Evolutionary conservation across 208 protist species (phyloP).

Genomic region (Strigomonas culicis): DNA sequence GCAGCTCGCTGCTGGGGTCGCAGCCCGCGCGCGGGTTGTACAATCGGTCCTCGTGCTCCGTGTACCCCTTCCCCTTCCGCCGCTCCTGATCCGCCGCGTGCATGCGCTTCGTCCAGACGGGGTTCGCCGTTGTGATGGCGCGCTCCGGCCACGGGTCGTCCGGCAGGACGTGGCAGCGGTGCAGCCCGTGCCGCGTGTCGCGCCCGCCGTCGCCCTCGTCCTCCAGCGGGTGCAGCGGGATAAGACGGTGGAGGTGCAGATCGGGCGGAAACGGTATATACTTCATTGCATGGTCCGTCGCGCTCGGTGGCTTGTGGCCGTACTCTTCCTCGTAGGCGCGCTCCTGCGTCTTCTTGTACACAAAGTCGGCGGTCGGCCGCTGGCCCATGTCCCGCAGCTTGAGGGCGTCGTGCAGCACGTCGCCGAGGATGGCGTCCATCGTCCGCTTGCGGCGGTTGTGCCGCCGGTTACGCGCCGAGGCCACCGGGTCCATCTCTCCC

Average conservation of each 20-base stretch:
- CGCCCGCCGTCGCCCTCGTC: not conserved
- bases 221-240: slow-evolving; percentile 10
- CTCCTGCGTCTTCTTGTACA: slow-evolving; percentile 84
- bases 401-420: slow-evolving; percentile 80
- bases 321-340: slow-evolving; percentile 84
- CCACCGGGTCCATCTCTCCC: slow-evolving; percentile 20
- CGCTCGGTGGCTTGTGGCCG: slow-evolving; percentile 61
- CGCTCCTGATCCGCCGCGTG: slow-evolving; percentile 41
- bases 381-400: slow-evolving; percentile 73
- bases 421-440: slow-evolving; percentile 71
- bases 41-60: slow-evolving; percentile 44
- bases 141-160: slow-evolving; percentile 81
- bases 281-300: slow-evolving; percentile 61
- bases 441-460: slow-evolving; percentile 52
- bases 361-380: slow-evolving; percentile 72
- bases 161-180: slow-evolving; percentile 23
- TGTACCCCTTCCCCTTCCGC: slow-evolving; percentile 31
- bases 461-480: slow-evolving; percentile 25
- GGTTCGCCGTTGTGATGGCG: slow-evolving; percentile 66
- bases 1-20: slow-evolving; percentile 59
- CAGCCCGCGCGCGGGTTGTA: slow-evolving; percentile 56
- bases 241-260: slow-evolving; percentile 52
- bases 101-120: slow-evolving; percentile 54
- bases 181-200: slow-evolving; percentile 17
- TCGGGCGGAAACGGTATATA: slow-evolving; percentile 75